A percentile compares a stretch with the other conserved stretches of the same genome.
Conservation (phyloP, 805 yeast species). For the Kodamaea lidongshanica region DNA sequence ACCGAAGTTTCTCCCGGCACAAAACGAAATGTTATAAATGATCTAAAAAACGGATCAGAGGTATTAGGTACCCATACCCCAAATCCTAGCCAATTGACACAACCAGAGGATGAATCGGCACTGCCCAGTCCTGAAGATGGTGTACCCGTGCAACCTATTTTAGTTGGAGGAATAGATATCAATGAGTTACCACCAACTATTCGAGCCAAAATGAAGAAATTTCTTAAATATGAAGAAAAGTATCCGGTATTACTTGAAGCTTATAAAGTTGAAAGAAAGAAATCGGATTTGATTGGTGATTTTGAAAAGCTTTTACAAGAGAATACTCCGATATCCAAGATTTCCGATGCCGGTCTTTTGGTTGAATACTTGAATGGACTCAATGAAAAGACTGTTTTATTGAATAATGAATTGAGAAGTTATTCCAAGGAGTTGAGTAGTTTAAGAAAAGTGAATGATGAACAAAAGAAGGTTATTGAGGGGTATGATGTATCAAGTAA, state of each 20-base stretch:
- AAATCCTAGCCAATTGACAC: constrained; percentile 37
- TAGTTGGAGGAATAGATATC: constrained; percentile 11
- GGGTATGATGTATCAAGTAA: not conserved
- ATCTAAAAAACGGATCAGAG: constrained; percentile 28
- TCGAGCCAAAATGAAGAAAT: constrained; percentile 61
- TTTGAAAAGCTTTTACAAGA: constrained; percentile 73
- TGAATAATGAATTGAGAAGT: constrained; percentile 59
- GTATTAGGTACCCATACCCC: constrained; percentile 43
- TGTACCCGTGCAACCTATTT: constrained; percentile 3
- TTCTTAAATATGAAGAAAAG: constrained; percentile 81
- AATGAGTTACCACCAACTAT: constrained; percentile 52
- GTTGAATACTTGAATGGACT: constrained; percentile 64
- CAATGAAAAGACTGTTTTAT: constrained; percentile 51
- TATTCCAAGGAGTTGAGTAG: constrained; percentile 25
- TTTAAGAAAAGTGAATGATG: constrained; percentile 4
- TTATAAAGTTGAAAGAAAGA: constrained; percentile 72
- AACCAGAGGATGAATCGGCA: constrained; percentile 40
- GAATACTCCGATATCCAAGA: constrained; percentile 70
- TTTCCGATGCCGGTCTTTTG: constrained; percentile 65
- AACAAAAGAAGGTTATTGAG: too few relatives aligned
- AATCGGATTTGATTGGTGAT: constrained; percentile 47
- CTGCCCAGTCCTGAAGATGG: not conserved
- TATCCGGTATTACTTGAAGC: constrained; percentile 84
- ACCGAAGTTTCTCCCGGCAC: constrained; percentile 28
- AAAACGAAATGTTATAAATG: constrained; percentile 15